These are phyloP conservation scores for Teunomyces barrocoloradensis DNA, from an alignment of 805 yeast species.

Conservation along the genomic window DNA sequence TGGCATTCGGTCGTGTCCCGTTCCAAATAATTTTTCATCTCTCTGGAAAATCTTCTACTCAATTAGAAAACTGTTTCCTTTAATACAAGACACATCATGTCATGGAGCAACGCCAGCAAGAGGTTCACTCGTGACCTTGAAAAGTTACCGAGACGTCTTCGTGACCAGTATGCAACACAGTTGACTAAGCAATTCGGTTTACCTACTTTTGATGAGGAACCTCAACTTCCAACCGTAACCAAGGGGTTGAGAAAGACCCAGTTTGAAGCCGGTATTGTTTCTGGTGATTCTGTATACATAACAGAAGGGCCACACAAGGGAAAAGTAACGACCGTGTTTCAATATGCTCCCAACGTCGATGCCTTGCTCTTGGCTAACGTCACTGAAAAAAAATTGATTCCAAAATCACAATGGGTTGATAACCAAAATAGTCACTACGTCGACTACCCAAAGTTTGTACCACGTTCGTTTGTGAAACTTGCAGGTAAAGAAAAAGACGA, in stretches of 20 bases:
- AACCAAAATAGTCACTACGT: constrained; percentile 71
- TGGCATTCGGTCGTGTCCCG: not conserved
- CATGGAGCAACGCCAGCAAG: constrained; percentile 31
- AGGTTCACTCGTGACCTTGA: constrained; percentile 37
- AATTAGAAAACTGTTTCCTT: not conserved
- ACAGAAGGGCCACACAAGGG: constrained; percentile 71
- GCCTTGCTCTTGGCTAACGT: constrained; percentile 67
- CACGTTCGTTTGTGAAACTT: constrained; percentile 60
- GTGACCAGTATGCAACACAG: constrained; percentile 21
- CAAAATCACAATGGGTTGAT: constrained; percentile 68
- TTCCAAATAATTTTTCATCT: constrained; percentile 3
- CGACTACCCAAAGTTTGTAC: constrained; percentile 64
- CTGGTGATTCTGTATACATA: constrained; percentile 77
- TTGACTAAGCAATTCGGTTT: constrained; percentile 23
- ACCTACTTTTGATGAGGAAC: constrained; percentile 32
- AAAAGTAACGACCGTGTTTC: constrained; percentile 64
- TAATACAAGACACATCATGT: constrained; percentile 18
- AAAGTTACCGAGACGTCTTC: constrained; percentile 28
- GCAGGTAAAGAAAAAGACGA: constrained; percentile 76
- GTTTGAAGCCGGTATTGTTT: constrained; percentile 56
- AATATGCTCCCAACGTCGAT: constrained; percentile 59
- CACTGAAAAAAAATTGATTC: constrained; percentile 63
- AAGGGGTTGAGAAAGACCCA: constrained; percentile 36
- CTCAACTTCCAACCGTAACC: constrained; percentile 16
- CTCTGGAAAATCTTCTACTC: not conserved